Evolutionary conservation across 768 basidiomycete genomes (phyloP), one percentile per base, ranked within the genome.

Genomic region (Serendipita sp.): DNA sequence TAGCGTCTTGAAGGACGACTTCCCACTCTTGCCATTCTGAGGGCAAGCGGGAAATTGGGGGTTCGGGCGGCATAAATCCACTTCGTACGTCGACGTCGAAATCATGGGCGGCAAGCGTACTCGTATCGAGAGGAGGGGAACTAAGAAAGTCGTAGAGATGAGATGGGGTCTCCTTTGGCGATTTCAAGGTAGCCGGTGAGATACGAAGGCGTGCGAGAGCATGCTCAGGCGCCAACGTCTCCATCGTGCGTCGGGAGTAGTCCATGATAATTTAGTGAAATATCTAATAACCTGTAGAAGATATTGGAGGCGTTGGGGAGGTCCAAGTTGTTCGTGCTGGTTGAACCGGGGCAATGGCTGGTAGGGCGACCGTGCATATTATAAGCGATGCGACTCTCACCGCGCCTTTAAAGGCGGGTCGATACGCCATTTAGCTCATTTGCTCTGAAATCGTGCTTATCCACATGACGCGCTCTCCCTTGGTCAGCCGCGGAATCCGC

Each of bases 41-140:
- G 0, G 85, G 83, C 1, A 95, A 78, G 23, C 86, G 80, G 4
- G 74, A 68, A 0, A 86, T 72, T 1, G 92, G 92, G 0, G 83
- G 81, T 13, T 82, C 77, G 0, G 88, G 85, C 2, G 94, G 88
- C 83, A 97, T 86, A 73, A 98, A 97, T 0, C 95, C 94, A 0
- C 91, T 91, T 15, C 83, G 78, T 8, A 86, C 85, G 72, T 94
- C 91, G 66, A 98, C 88, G 72, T 97, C 92, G 76, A 91, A 98
- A 76, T 88, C 88, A 68, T 88, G 86, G 2, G 86, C 85, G 8
- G 87, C 86, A 65, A 88, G 81, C 11, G 87, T 86, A 23, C 81
- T 78, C 13, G 80, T 81, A 66, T 83, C 82, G 27, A 60, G 55
- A 50, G 29, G 18, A 18, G n/a, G 48, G 8, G 48, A 31, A 8